Base-by-base conservation (phyloP, 495 filamentous ascomycete species). In the Bacidia rubella region DNA sequence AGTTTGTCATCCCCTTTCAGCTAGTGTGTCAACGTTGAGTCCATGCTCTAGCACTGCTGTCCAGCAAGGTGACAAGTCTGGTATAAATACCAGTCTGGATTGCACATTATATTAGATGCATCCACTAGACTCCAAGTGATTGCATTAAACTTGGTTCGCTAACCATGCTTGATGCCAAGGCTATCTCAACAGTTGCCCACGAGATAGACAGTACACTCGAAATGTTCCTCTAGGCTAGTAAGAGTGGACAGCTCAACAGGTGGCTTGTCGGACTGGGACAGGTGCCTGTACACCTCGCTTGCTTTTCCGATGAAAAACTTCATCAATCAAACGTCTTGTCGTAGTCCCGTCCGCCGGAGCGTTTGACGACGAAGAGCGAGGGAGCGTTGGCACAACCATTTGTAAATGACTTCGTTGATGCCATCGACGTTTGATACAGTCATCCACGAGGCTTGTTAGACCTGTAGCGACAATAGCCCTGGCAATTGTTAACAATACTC, bases 381-480 rank as follows among this genome's bases (percentile, higher is more conserved):
- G 67, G n/a, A 76, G 71, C 56, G 78, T 69, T 35, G 77, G 72
- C 11, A 75, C 60, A 15, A 70, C 68, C 61, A 78, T 63, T 49
- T 75, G 79, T 40, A 75, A 74, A 44, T 68, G 66, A 62, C 80
- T 78, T 63, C 80, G 79, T 21, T 75, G 67, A 61, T 87, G 81
- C 76, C 85, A 92, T 50, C 79, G 80, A 45, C 81, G 76, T 64
- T 84, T 82, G 68, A 95, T 90, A 68, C 82, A 86, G 67, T 98
- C 90, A 61, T 98, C 92, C 53, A 94, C 83, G 42, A 98, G 80
- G 5, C 85, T 80, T 44, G 93, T 85, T 60, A 98, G 73, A 38
- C 90, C 92, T 46, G 90, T 90, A 21, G 90, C 82, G 52, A 98
- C 79, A 60, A 97, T 83, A 56, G 89, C 83, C 62, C 90, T 95